Percentiles rank a stretch among this genome's conserved stretches.
These are phyloP conservation scores for Trichosporon ovoides DNA, from an alignment of 1,284 basidiomycete species.

Conservation along the genomic window DNA sequence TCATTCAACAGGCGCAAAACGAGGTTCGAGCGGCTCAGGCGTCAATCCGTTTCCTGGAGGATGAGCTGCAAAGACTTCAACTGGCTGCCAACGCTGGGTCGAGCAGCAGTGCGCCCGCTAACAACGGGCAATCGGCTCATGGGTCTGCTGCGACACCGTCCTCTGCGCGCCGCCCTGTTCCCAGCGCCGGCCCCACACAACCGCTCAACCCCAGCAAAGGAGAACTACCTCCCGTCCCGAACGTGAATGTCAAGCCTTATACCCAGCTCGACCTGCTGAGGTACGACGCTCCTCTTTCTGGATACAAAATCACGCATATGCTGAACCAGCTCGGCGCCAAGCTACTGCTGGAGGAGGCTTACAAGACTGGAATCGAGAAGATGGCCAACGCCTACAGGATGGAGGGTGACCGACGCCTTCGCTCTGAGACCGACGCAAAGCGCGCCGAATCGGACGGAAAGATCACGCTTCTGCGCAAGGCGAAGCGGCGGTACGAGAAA, in stretches of 20 bases:
- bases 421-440: constrained; percentile 87
- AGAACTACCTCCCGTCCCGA: constrained; percentile 13
- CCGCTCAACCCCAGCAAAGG: constrained; percentile 13
- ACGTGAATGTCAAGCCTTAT: constrained; percentile 19
- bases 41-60: constrained; percentile 46
- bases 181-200: neutral
- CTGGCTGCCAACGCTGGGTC: constrained; percentile 15
- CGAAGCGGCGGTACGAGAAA: constrained; percentile 94
- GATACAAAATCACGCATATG: constrained; percentile 96
- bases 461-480: constrained; percentile 84
- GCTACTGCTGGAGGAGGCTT: constrained; percentile 95
- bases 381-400: constrained; percentile 93
- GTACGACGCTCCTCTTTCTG: constrained; percentile 93
- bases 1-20: constrained; percentile 49
- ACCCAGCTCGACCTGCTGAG: constrained; percentile 75
- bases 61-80: constrained; percentile 46
- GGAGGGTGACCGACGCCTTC: constrained; percentile 91
- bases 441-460: constrained; percentile 92
- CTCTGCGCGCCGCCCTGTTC: neutral
- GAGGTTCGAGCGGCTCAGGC: constrained; percentile 47
- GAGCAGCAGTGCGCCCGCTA: neutral
- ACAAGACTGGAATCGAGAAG: constrained; percentile 97
- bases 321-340: constrained; percentile 99
- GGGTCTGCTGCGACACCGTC: neutral
- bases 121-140: constrained; percentile 7